Evolutionary conservation across 1,139 yeast species (phyloP), one percentile per base, ranked within the genome.

Genomic region (Protomyces pachydermus): DNA sequence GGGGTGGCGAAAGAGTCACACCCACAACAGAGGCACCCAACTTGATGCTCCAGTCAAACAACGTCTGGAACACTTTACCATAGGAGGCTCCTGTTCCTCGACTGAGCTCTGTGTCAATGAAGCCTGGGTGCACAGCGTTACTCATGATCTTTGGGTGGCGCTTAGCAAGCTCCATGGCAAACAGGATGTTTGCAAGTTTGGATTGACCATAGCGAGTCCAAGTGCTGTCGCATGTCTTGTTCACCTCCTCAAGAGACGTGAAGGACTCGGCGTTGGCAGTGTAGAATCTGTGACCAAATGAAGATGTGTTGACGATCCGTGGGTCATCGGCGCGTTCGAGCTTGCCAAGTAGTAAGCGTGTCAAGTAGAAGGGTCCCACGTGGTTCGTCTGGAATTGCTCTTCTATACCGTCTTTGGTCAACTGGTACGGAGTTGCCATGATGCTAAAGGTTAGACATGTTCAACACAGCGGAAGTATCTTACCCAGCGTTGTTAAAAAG

Each of bases 81-180:
- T 45, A 18, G 68, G 86, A 82, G 54, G 86, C 74, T 70, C 77
- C 80, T 0, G 89, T 89, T 70, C 88, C 84, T 5, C 85, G 72
- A 71, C 85, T 88, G 58, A 87, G 74, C 69, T 86, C 86, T 3
- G 97, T 86, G 71, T 85, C 85, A 86, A 88, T 84, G 67, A 88
- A 81, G 0, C 97, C 97, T 0, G 97, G 97, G 71, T 89, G 95
- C 1, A 89, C 89, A 1, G 91, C 81, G 56, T 84, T 74, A 65
- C 86, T 83, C 42, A 85, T 74, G 8, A 90, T 79, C 39, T 82
- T 79, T 0, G 96, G 95, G 72, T 87, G 81, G 67, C 85, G 80
- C 57, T 82, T 77, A 0, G 93, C 83, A 48, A 90, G 73, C 75
- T 85, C 80, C 70, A 84, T 84, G 71, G 86, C 82, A 69, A 85